Conservation (phyloP, 495 filamentous ascomycete genomes). For the Neurospora intermedia region DNA sequence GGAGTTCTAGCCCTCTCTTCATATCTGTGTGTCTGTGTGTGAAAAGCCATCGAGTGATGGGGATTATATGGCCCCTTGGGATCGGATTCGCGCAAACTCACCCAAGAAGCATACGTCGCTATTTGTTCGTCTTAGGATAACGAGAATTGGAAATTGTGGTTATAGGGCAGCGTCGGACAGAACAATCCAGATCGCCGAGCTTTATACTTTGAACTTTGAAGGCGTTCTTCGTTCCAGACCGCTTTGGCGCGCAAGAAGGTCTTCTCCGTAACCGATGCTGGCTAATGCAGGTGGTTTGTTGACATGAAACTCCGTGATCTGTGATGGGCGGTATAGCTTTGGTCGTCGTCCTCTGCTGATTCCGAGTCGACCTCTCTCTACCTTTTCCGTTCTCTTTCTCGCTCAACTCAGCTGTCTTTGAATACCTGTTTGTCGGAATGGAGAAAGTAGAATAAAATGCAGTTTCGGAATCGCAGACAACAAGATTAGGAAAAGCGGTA, state of each 20-base stretch:
- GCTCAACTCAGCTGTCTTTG: background rate
- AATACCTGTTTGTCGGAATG: background rate
- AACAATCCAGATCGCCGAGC: background rate
- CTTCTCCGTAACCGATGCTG: background rate
- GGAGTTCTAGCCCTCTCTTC: background rate
- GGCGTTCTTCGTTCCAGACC: background rate
- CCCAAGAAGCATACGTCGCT: background rate
- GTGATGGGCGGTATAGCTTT: background rate
- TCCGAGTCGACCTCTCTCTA: slow-evolving; percentile 6
- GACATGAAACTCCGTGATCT: background rate
- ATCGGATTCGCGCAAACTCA: background rate
- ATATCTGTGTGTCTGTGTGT: background rate
- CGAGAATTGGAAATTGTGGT: background rate
- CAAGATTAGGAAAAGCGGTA: background rate
- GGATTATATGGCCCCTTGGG: background rate
- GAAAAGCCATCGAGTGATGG: background rate
- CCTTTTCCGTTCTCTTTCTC: background rate
- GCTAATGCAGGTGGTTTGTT: background rate
- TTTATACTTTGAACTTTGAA: background rate
- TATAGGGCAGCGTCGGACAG: background rate
- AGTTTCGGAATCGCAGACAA: background rate
- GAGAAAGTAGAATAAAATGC: background rate
- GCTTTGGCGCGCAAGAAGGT: background rate
- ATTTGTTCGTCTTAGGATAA: background rate
- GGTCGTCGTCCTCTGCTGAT: background rate